A percentile compares a stretch with the other conserved stretches of the same genome.
phyloP scores from a whole-genome alignment of 2,329 filamentous ascomycete genomes.

The Cladosporium sp. region DNA sequence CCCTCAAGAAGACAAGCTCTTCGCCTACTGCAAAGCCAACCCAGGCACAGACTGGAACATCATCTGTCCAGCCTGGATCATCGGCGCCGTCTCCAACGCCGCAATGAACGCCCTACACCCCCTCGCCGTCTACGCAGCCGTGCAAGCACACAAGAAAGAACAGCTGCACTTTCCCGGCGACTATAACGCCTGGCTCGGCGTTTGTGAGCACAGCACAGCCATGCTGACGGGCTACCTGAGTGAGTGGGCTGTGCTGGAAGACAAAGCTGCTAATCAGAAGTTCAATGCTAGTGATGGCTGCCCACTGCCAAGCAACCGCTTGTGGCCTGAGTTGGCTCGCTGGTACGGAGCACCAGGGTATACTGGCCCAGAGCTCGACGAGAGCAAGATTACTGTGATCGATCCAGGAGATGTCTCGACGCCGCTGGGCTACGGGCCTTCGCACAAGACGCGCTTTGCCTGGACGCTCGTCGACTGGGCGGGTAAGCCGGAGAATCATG shows the following conservation, averaged over 20 bases:
- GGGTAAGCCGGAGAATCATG: slow-evolving; percentile 37
- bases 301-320: slow-evolving; percentile 44
- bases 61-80: slow-evolving; percentile 45
- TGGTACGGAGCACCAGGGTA: slow-evolving; percentile 40
- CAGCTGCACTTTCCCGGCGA: slow-evolving; percentile 44
- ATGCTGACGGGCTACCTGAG: slow-evolving; percentile 47
- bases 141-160: slow-evolving; percentile 40
- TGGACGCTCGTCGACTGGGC: slow-evolving; percentile 48
- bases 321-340: slow-evolving; percentile 45
- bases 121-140: slow-evolving; percentile 48
- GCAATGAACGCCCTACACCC: slow-evolving; percentile 49
- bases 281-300: slow-evolving; percentile 49
- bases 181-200: slow-evolving; percentile 41
- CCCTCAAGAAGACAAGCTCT: slow-evolving; percentile 48
- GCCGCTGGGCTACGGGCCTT: slow-evolving; percentile 42
- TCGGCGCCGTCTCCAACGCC: slow-evolving; percentile 47
- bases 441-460: slow-evolving; percentile 33
- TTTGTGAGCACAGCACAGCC: slow-evolving; percentile 41
- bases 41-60: slow-evolving; percentile 41
- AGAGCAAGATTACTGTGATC: slow-evolving; percentile 24
- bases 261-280: slow-evolving; percentile 39
- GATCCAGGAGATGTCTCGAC: slow-evolving; percentile 19
- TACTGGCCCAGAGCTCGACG: slow-evolving; percentile 27
- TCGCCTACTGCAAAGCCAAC: slow-evolving; percentile 38
- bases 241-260: slow-evolving; percentile 48